phyloP scores from a whole-genome alignment of 352 stramenopile species.

The Nothophytophthora sp. region DNA sequence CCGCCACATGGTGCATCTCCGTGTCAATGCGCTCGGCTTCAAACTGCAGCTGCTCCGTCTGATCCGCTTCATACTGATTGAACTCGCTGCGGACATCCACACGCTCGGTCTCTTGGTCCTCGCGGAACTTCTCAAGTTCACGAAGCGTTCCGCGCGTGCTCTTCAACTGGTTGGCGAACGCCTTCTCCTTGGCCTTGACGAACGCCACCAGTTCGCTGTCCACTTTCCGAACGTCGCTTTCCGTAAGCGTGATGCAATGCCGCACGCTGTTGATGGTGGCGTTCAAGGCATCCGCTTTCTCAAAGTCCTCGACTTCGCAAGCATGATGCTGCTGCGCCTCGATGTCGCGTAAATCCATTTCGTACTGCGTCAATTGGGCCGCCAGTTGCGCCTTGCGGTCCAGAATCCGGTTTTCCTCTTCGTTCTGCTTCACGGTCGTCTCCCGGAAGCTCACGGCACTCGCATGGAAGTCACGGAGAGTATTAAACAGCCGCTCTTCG shows the following conservation, averaged over 20 bases:
- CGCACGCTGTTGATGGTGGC: conserved; percentile 79
- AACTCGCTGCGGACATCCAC: conserved; percentile 49
- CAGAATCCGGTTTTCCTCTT: conserved; percentile 72
- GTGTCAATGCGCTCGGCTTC: conserved; percentile 75
- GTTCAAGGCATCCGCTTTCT: conserved; percentile 82
- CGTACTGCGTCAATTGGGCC: conserved; percentile 76
- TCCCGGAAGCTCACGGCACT: conserved; percentile 72
- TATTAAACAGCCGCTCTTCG: conserved; percentile 66
- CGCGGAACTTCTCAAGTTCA: conserved; percentile 76
- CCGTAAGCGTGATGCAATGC: conserved; percentile 77
- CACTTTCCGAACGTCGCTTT: conserved; percentile 79
- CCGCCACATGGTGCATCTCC: conserved; percentile 74
- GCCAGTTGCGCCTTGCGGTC: conserved; percentile 66
- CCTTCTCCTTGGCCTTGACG: conserved; percentile 77
- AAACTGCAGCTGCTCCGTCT: conserved; percentile 80
- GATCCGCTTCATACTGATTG: conserved; percentile 63
- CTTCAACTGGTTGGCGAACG: conserved; percentile 75
- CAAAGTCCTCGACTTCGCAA: conserved; percentile 83
- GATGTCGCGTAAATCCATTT: conserved; percentile 77
- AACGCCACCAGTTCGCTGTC: conserved; percentile 73
- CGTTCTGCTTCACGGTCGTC: conserved; percentile 63
- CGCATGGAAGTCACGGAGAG: conserved; percentile 74
- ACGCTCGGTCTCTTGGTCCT: conserved; percentile 66
- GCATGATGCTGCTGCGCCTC: conserved; percentile 83
- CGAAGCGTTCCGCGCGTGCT: conserved; percentile 72